Conservation (phyloP, 2,329 filamentous ascomycete genomes). For the Sarocladiaceae sp. region DNA sequence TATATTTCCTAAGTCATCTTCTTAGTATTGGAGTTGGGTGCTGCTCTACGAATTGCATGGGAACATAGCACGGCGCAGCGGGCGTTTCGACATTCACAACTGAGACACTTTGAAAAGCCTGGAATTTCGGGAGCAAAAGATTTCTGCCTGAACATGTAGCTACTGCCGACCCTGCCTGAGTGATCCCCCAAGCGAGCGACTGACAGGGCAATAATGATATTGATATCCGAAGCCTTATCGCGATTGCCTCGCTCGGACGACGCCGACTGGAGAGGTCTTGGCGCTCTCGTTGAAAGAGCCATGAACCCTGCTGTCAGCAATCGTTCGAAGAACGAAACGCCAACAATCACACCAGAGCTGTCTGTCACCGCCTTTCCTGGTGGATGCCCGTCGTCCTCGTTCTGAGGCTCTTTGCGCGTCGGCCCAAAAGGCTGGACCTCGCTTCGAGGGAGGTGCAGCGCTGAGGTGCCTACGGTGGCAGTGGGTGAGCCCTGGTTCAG, state of each 20-base stretch:
- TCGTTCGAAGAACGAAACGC: background rate
- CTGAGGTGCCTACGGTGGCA: conserved; percentile 1
- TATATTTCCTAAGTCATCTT: background rate
- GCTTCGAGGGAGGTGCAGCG: background rate
- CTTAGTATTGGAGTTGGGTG: background rate
- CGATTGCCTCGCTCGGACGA: background rate
- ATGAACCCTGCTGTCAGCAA: background rate
- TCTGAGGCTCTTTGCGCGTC: conserved; percentile 15
- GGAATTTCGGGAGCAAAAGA: background rate
- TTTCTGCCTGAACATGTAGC: background rate
- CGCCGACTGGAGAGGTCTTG: background rate
- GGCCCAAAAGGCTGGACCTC: conserved; percentile 12
- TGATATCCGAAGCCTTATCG: background rate
- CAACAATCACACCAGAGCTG: conserved; percentile 9
- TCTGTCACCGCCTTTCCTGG: conserved; percentile 11
- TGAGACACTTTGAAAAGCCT: background rate
- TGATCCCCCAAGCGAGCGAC: background rate
- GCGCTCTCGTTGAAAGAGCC: background rate
- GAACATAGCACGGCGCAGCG: conserved; percentile 5
- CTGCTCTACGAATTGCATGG: background rate
- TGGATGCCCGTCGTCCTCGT: conserved; percentile 23
- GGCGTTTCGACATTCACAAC: background rate
- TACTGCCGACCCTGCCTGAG: conserved; percentile 1
- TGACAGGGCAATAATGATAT: background rate
- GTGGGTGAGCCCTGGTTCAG: conserved; percentile 7